Conservation (phyloP, 2,329 filamentous ascomycete genomes). For the Colletotrichum sp. region DNA sequence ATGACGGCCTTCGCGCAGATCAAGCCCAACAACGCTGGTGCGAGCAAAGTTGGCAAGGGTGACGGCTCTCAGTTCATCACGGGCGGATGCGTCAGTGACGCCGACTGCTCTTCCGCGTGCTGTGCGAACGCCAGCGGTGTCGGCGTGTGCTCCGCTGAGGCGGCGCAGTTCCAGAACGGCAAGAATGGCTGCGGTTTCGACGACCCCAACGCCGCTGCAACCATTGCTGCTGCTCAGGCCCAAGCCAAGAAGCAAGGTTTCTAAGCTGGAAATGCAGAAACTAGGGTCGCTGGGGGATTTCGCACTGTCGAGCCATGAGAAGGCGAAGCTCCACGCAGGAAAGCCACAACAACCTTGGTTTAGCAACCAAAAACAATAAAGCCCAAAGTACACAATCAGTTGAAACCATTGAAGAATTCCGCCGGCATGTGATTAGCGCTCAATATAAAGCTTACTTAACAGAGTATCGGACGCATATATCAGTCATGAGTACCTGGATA, state of each 20-base stretch:
- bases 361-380: not conserved
- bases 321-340: not conserved
- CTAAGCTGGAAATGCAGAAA: constrained; percentile 12
- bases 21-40: constrained; percentile 26
- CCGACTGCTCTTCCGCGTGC: constrained; percentile 31
- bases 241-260: constrained; percentile 19
- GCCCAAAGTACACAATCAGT: not conserved
- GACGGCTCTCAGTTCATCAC: constrained; percentile 32
- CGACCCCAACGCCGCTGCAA: constrained; percentile 20
- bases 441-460: not conserved
- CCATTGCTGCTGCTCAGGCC: constrained; percentile 17
- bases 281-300: not conserved
- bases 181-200: constrained; percentile 38
- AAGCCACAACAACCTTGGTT: not conserved
- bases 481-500: not conserved
- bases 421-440: accelerated
- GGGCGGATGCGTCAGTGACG: constrained; percentile 31
- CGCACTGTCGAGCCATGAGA: not conserved
- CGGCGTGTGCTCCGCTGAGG: constrained; percentile 33
- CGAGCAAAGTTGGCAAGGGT: constrained; percentile 17
- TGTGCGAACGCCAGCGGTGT: constrained; percentile 29
- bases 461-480: not conserved
- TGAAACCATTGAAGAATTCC: not conserved
- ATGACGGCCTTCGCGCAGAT: constrained; percentile 23
- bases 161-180: constrained; percentile 31